phyloP scores from a whole-genome alignment of 176 grass and related monocot genomes.

The Bothriochloa decipiens region DNA sequence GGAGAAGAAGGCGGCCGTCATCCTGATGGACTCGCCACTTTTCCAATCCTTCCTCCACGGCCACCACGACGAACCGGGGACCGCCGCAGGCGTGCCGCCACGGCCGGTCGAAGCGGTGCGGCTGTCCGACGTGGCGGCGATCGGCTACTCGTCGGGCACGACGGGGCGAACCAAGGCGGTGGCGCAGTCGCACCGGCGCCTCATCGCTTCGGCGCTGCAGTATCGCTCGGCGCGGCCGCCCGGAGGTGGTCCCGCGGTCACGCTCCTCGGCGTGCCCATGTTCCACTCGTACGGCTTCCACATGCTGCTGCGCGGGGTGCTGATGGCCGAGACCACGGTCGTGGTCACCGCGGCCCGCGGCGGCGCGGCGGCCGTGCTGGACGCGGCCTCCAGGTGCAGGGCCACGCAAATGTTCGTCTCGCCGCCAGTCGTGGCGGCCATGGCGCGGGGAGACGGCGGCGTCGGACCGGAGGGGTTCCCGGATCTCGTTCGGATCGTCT shows the following conservation, averaged over 20 bases:
- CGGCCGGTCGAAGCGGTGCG: neutral
- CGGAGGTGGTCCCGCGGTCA: neutral
- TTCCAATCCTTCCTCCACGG: neutral
- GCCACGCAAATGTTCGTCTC: conserved; percentile 29
- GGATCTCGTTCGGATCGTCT: neutral
- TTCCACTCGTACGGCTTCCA: conserved; percentile 19
- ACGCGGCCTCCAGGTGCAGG: neutral
- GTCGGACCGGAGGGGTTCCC: neutral
- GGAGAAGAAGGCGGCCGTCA: neutral
- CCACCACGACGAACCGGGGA: neutral
- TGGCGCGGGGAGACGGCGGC: neutral
- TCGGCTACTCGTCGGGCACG: conserved; percentile 16
- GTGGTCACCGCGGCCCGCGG: neutral
- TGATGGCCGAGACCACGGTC: conserved; percentile 2
- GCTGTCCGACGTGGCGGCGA: conserved; percentile 6
- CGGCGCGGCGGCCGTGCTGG: neutral
- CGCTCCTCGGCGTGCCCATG: conserved; percentile 17
- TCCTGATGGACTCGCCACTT: neutral
- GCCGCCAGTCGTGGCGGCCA: conserved; percentile 14
- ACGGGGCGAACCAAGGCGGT: conserved; percentile 17
- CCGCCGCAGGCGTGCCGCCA: too few species aligned
- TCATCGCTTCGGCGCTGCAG: conserved; percentile 5
- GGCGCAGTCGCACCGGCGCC: conserved; percentile 15
- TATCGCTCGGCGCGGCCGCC: neutral
- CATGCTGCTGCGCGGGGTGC: conserved; percentile 3